Base-by-base conservation (phyloP, 805 yeast species). In the Zygosaccharomyces pseudorouxii region DNA sequence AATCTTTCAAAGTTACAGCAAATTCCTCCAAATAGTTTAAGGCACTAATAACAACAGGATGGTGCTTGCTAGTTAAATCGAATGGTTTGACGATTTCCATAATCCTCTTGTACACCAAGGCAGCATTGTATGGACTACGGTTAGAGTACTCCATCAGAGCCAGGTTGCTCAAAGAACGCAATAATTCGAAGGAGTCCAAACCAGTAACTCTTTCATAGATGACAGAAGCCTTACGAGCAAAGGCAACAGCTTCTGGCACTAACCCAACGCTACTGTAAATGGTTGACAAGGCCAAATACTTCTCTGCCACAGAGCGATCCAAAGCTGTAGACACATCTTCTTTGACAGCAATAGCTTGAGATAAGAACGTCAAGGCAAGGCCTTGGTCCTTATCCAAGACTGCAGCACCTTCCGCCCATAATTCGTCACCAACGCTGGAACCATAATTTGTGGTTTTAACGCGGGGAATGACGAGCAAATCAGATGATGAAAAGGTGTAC, bases 301-400 rank as follows among this genome's bases (percentile, higher is more conserved):
- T 81, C 45, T 78, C 78, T 11, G 92, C 89, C 25, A 90, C 86
- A 56, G 84, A 89, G 7, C 84, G 77, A 60, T 90, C 93, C 27
- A 92, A 76, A 23, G 75, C 64, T 27, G 98, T 97, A 58, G 86
- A 86, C 27, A 88, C 80, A 62, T 89, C 96, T 64, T 89, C 96
- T 54, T 80, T 80, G 47, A 89, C 74, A 7, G 84, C 70, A 30
- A 87, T 70, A 25, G 93, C 75, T 65, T 92, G 96, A 27, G 75
- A 68, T 55, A 90, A 69, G 46, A 86, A 74, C 29, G 78, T 74
- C 49, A 83, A 62, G 9, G 90, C 95, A 23, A 79, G 71, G 6
- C 78, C 79, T 51, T 73, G 75, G 28, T 75, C 76, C 12, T 55
- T 58, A 20, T 59, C 62, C 16, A 48, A 73, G 61, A 55, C 70